Conservation (phyloP, 2,329 filamentous ascomycete species). For the Epichloe sylvatica region DNA sequence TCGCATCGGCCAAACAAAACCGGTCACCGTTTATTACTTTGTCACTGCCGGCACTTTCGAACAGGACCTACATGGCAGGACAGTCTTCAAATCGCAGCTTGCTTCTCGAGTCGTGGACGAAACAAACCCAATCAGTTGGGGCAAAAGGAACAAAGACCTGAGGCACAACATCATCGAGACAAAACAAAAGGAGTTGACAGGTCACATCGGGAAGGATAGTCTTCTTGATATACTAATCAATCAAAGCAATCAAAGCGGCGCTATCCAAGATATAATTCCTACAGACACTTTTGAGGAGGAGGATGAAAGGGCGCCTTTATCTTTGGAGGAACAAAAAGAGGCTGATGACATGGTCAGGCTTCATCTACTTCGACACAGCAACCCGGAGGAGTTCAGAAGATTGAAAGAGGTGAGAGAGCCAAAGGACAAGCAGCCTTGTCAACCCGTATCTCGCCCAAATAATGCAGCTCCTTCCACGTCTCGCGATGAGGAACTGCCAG, state of each 20-base stretch:
- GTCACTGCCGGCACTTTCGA: slow-evolving; percentile 69
- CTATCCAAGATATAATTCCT: slow-evolving; percentile 44
- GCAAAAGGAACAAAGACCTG: slow-evolving; percentile 41
- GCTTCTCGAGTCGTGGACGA: slow-evolving; percentile 71
- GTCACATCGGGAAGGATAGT: slow-evolving; percentile 46
- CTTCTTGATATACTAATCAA: slow-evolving; percentile 40
- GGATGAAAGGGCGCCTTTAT: slow-evolving; percentile 41
- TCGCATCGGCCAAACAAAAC: slow-evolving; percentile 67
- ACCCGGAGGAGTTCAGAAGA: slow-evolving; percentile 20
- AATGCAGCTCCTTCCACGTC: background rate
- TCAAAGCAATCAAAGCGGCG: slow-evolving; percentile 11
- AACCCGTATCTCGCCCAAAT: background rate
- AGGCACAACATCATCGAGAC: slow-evolving; percentile 44
- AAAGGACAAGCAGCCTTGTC: background rate
- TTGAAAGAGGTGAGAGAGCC: slow-evolving; percentile 9
- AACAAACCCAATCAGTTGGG: slow-evolving; percentile 57
- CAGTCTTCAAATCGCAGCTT: slow-evolving; percentile 72
- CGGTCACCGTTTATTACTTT: slow-evolving; percentile 75
- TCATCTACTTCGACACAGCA: slow-evolving; percentile 18
- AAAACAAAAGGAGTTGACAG: slow-evolving; percentile 34
- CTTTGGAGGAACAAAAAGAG: slow-evolving; percentile 44
- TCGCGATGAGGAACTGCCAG: background rate
- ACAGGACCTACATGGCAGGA: slow-evolving; percentile 54
- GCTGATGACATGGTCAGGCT: slow-evolving; percentile 29
- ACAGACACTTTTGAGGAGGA: slow-evolving; percentile 63